Percentiles rank a stretch among this genome's conserved stretches.
These are phyloP conservation scores for Sapria himalayana DNA, from an alignment of 345 rosid genomes.

Conservation along the genomic window DNA sequence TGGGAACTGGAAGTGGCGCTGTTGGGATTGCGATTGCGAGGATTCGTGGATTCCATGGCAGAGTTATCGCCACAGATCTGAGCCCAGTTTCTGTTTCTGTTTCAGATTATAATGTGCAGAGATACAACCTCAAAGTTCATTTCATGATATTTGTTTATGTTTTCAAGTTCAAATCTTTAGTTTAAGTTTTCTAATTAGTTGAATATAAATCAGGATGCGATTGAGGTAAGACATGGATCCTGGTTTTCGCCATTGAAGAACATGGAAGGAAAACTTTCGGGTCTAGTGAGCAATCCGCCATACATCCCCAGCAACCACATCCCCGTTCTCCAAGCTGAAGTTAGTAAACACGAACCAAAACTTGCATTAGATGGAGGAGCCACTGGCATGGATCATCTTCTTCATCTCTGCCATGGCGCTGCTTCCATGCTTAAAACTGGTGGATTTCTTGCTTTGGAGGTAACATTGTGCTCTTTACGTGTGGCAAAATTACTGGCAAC, in stretches of 20 bases:
- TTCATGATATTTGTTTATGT: background rate
- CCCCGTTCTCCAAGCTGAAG: slow-evolving; percentile 63
- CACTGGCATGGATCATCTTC: slow-evolving; percentile 50
- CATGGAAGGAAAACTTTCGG: slow-evolving; percentile 45
- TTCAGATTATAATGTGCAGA: slow-evolving; percentile 40
- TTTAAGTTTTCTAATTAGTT: too few species aligned
- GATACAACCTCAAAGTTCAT: slow-evolving; percentile 44
- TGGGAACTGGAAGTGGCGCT: slow-evolving; percentile 87
- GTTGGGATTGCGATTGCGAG: slow-evolving; percentile 55
- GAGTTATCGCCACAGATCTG: slow-evolving; percentile 56
- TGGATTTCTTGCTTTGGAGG: slow-evolving; percentile 83
- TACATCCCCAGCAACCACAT: slow-evolving; percentile 59
- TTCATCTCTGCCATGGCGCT: slow-evolving; percentile 43
- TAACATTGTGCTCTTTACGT: too few species aligned
- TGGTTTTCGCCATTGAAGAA: slow-evolving; percentile 68
- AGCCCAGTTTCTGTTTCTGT: slow-evolving; percentile 46
- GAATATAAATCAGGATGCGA: slow-evolving; percentile 23
- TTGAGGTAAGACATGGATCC: slow-evolving; percentile 58
- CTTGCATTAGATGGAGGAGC: slow-evolving; percentile 81
- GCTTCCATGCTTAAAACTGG: slow-evolving; percentile 51
- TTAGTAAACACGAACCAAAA: slow-evolving; percentile 69
- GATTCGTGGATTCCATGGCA: slow-evolving; percentile 22
- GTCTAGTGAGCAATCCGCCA: slow-evolving; percentile 78
- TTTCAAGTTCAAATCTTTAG: too few species aligned
- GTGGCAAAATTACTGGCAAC: too few species aligned